Evolutionary conservation across 352 stramenopile species (phyloP), one percentile per base, ranked within the genome.

Genomic region (Globisporangium cylindrosporum): DNA sequence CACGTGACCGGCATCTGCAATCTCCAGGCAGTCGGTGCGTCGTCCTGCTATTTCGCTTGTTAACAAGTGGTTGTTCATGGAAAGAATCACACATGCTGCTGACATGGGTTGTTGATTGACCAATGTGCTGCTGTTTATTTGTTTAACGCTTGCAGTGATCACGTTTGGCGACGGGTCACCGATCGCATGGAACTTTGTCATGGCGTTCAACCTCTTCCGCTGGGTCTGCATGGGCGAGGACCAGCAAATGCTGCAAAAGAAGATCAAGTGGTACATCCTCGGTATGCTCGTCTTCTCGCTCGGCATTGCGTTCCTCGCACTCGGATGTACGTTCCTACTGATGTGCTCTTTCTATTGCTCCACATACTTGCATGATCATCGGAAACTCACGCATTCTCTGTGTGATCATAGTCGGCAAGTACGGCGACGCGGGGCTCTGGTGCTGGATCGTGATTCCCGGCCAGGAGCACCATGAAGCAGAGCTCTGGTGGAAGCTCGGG

Each of bases 151-250:
- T 32, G 24, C 66, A 92, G 86, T 93, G 55, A 90, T 95, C 59
- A 90, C 81, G 12, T 94, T 94, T 43, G 86, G 86, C 34, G 82
- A 93, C 27, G 75, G 82, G 20, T 76, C 81, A 24, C 87, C 88
- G 25, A 93, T 94, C 62, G 80, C 76, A 41, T 95, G 88, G 88
- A 93, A 94, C 67, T 84, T 93, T 55, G 77, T 95, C 24, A 95
- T 95, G 83, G 84, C 86, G 46, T 77, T 88, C 29, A 92, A 94
- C 66, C 70, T 95, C 15, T 94, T 88, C 71, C 83, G 82, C 22
- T 95, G 88, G 88, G 80, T 95, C 6, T 93, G 86, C 64, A 76
- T 89, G 63, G 88, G 88, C 10, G 83, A 93, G 58, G 86, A 95
- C 70, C 84, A 93, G 73, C 84, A 88, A 57, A 89, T 91, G 79